These are phyloP conservation scores for Glycyrrhiza uralensis DNA, from an alignment of 306 rosid species.

Conservation along the genomic window DNA sequence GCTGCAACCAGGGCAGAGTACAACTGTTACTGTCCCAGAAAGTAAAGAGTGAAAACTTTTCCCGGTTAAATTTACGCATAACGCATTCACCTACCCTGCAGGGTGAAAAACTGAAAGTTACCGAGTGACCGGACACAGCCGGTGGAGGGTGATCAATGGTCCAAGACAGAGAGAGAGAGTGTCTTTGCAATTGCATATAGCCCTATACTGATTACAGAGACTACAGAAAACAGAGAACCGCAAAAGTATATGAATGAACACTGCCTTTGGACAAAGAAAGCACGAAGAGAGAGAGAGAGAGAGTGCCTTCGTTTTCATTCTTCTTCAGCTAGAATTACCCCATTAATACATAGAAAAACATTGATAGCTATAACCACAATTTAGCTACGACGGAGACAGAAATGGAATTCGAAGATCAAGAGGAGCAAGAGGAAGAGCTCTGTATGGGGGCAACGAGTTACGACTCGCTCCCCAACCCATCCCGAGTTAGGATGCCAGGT, in stretches of 20 bases:
- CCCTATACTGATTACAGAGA: conserved; percentile 18
- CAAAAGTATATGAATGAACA: conserved; percentile 50
- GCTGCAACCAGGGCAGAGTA: conserved; percentile 7
- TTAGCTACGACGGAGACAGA: background rate
- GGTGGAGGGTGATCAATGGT: conserved; percentile 29
- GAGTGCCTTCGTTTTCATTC: background rate
- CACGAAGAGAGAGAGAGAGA: conserved; percentile 18
- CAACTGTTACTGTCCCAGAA: background rate
- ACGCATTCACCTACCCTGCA: conserved; percentile 7
- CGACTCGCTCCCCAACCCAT: conserved; percentile 54
- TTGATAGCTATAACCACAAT: background rate
- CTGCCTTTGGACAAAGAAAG: conserved; percentile 24
- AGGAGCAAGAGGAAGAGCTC: conserved; percentile 72
- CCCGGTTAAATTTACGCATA: conserved; percentile 8
- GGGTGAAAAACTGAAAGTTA: conserved; percentile 22
- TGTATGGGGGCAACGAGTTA: conserved; percentile 54
- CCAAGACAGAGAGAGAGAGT: background rate
- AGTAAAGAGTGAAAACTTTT: conserved; percentile 30
- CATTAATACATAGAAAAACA: background rate
- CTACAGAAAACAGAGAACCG: conserved; percentile 33
- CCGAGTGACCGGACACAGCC: conserved; percentile 50
- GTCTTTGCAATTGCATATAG: background rate
- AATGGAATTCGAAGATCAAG: conserved; percentile 86
- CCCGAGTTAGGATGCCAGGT: conserved; percentile 40
- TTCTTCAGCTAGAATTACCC: background rate